These are phyloP conservation scores for Hibiscus trionum DNA, from an alignment of 345 rosid species.

Conservation along the genomic window DNA sequence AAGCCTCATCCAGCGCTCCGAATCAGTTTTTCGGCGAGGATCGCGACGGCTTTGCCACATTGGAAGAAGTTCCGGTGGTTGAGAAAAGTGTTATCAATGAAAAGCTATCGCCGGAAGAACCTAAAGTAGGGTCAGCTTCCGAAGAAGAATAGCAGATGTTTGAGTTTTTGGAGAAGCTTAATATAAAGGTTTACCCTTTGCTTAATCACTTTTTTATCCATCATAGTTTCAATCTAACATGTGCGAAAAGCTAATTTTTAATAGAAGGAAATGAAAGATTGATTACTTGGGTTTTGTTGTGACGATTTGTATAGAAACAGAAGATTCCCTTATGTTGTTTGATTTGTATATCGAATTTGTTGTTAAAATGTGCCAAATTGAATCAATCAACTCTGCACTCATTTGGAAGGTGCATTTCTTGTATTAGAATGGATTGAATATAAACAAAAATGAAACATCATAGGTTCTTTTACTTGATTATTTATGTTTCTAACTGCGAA, in stretches of 20 bases:
- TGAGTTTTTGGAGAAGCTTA: constrained; percentile 44
- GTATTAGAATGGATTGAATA: not conserved
- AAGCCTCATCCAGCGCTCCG: constrained; percentile 28
- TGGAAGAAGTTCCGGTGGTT: constrained; percentile 28
- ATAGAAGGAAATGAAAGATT: not conserved
- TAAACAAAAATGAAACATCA: no score
- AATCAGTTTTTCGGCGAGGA: constrained; percentile 33
- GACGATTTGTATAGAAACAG: not conserved
- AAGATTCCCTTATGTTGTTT: not conserved
- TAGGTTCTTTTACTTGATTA: no score
- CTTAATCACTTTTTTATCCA: not conserved
- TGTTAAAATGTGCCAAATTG: not conserved
- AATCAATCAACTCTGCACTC: not conserved
- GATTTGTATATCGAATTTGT: not conserved
- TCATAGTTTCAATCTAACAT: not conserved
- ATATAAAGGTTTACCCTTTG: constrained; percentile 43
- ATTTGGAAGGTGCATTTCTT: not conserved
- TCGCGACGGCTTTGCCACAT: constrained; percentile 16
- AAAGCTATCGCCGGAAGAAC: constrained; percentile 14
- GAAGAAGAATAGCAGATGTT: constrained; percentile 25
- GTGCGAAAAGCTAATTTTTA: not conserved
- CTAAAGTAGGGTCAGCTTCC: constrained; percentile 25
- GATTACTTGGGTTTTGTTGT: not conserved
- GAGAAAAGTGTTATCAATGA: constrained; percentile 25
- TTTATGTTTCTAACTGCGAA: no score